Conservation (phyloP, 345 rosid species). For the Erodium maritimum region DNA sequence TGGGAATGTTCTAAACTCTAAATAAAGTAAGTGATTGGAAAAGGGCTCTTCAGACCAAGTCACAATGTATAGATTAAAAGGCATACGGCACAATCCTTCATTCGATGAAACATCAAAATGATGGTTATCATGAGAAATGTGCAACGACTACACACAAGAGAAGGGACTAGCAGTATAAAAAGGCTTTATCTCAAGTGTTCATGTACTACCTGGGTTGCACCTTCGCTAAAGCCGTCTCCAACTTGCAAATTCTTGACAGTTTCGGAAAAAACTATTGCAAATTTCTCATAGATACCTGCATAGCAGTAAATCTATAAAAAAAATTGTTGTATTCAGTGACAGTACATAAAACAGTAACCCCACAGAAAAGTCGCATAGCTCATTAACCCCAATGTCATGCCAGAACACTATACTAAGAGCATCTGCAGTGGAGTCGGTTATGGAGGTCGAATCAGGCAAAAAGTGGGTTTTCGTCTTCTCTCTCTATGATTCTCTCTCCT, state of each 20-base stretch:
- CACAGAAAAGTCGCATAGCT: background rate
- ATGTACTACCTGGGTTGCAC: slow-evolving; percentile 52
- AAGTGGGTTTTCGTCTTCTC: no score
- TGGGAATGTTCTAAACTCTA: background rate
- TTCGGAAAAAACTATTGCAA: slow-evolving; percentile 69
- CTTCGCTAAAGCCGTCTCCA: slow-evolving; percentile 88
- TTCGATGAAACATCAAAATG: background rate
- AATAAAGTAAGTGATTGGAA: no score
- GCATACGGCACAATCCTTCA: slow-evolving; percentile 1
- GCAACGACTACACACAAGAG: slow-evolving; percentile 1
- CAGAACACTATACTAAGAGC: no score
- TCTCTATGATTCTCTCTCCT: no score
- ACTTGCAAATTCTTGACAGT: slow-evolving; percentile 81
- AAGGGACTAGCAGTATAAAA: background rate
- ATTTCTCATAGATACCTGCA: slow-evolving; percentile 88
- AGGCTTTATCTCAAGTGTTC: background rate
- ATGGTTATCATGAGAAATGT: no score
- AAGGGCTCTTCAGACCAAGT: slow-evolving; percentile 1
- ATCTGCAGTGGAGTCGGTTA: no score
- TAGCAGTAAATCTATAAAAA: background rate
- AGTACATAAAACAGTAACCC: background rate
- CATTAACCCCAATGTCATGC: background rate
- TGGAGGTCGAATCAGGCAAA: no score
- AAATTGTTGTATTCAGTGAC: background rate
- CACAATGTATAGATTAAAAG: background rate